Conservation (phyloP, 176 grass and related monocot genomes). For the Ensete ventricosum region DNA sequence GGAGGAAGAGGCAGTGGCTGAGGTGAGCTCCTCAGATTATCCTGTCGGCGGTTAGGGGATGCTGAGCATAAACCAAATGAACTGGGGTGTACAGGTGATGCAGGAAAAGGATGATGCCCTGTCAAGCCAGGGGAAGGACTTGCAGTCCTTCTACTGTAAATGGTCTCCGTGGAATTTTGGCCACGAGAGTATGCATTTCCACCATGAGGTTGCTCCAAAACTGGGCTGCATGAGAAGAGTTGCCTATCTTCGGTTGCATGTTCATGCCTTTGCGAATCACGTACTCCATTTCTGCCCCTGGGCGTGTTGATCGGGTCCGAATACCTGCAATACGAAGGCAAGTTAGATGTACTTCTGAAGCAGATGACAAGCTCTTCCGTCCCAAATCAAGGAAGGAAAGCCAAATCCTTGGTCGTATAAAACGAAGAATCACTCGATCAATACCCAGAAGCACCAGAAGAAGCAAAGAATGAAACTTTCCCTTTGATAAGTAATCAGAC, state of each 20-base stretch:
- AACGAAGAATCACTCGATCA: background rate
- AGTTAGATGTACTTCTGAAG: background rate
- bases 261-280: conserved; percentile 23
- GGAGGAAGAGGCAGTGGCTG: conserved; percentile 69
- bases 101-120: conserved; percentile 24
- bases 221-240: conserved; percentile 35
- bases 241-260: conserved; percentile 36
- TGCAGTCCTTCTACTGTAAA: conserved; percentile 44
- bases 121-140: conserved; percentile 39
- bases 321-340: conserved; percentile 1
- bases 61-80: conserved; percentile 43
- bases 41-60: conserved; percentile 44
- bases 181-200: conserved; percentile 30
- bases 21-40: conserved; percentile 27
- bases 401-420: background rate
- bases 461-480: background rate
- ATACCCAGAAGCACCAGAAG: background rate
- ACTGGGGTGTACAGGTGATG: conserved; percentile 38
- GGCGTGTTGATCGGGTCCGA: conserved; percentile 16
- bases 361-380: too few relatives aligned
- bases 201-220: conserved; percentile 32
- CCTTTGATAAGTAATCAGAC: background rate
- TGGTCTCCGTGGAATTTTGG: conserved; percentile 43
- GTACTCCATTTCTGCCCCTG: conserved; percentile 34
- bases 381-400: background rate